Evolutionary conservation across 176 grass and related monocot genomes (phyloP), one percentile per base, ranked within the genome.

Genomic region (Metroxylon sagu): DNA sequence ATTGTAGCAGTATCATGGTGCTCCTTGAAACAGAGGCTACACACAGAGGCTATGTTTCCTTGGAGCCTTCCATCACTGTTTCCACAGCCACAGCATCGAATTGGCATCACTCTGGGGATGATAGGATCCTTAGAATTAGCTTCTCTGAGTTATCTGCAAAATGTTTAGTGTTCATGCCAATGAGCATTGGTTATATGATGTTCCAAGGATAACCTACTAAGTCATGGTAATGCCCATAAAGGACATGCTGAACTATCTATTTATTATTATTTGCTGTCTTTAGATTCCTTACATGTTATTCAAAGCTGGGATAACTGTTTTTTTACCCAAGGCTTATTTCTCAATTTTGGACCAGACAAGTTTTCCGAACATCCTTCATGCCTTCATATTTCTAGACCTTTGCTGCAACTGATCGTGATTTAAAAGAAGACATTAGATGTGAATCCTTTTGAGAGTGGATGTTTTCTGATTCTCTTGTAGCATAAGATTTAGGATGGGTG

Each of bases 361-460:
- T 16, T 21, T 63, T n/a, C 25, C 15, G 23, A 48, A 49, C 10
- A 49, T 63, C 28, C 35, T 49, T 23, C 29, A 63, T 15, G 5
- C 4, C 4, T 52, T 7, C 27, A 25, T 26, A 14, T 49, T 52
- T 65, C 48, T 27, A 3, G 52, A 28, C 48, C 35, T 25, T 63
- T 16, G 62, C 62, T 65, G 39, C 16, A 65, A 16, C 16, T 49
- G 51, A 52, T 65, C 15, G 43, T 28, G 10, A 43, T 43, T 8
- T 65, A 23, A 63, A 18, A 18, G 60, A 63, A 48, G 16, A 19
- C 30, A 63, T 63, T 16, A 65, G 49, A 52, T 65, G 27, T 50
- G 30, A 10, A 39, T 16, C 27, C 14, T 26, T 62, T 21, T 29
- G 35, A 43, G 35, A 43, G 8, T 43, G 35, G 12, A 43, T 43